A percentile compares a stretch with the other conserved stretches of the same genome.
Evolutionary conservation across 768 basidiomycete species (phyloP).

Genomic region (Clitopilus passeckerianus): DNA sequence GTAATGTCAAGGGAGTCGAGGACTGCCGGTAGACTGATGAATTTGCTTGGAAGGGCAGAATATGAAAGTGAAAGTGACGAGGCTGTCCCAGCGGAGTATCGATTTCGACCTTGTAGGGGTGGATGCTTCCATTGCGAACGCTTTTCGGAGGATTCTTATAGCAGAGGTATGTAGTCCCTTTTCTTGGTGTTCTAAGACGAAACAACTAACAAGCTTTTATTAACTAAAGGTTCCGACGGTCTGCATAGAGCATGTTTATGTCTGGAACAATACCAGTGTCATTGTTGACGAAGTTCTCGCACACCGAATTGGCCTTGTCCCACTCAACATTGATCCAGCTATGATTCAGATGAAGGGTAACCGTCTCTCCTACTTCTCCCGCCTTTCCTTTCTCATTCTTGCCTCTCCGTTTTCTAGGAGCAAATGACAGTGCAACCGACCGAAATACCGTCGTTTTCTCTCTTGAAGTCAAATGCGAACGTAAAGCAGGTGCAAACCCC

Average conservation of each 20-base stretch:
- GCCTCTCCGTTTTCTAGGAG: constrained; percentile 15
- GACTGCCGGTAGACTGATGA: neutral
- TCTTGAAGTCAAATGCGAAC: constrained; percentile 62
- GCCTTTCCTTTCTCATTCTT: neutral
- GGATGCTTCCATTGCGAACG: constrained; percentile 95
- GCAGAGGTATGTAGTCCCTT: constrained; percentile 65
- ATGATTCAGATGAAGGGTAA: constrained; percentile 53
- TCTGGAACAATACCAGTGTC: constrained; percentile 93
- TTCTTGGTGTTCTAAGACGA: neutral
- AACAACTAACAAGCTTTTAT: neutral
- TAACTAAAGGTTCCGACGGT: constrained; percentile 76
- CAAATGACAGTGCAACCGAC: constrained; percentile 71
- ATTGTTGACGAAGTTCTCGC: constrained; percentile 92
- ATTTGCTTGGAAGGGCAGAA: constrained; percentile 45
- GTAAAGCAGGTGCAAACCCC: constrained; percentile 44
- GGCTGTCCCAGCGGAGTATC: constrained; percentile 76
- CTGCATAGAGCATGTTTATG: constrained; percentile 85
- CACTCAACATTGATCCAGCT: constrained; percentile 81
- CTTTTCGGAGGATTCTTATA: constrained; percentile 86
- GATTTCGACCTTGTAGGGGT: constrained; percentile 96
- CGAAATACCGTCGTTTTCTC: constrained; percentile 89
- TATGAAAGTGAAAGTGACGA: constrained; percentile 67
- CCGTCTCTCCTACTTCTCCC: constrained; percentile 20
- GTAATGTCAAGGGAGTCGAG: constrained; percentile 12
- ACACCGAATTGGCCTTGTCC: constrained; percentile 89